These are phyloP conservation scores for Amoebophrya sp. DNA, from an alignment of 169 alveolate species.

Conservation along the genomic window DNA sequence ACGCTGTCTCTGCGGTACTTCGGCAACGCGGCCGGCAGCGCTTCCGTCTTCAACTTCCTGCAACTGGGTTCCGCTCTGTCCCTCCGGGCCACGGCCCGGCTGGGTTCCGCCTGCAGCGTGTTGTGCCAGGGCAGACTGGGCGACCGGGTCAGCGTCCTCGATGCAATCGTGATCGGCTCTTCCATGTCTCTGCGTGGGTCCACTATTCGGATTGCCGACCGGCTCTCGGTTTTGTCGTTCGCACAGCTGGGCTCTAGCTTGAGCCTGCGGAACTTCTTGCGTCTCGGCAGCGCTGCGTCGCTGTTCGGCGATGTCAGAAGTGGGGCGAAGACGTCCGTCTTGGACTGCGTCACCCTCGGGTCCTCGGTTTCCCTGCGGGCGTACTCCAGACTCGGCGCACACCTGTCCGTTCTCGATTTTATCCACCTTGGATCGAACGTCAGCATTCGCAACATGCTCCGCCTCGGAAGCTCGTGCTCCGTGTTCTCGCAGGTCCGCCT, in stretches of 20 bases:
- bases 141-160: not conserved
- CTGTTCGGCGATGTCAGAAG: no score
- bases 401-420: no score
- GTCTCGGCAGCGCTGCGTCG: conserved; percentile 14
- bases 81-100: not conserved
- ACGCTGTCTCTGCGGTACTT: no score
- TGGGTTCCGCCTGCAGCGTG: not conserved
- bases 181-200: conserved; percentile 16
- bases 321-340: no score
- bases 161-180: conserved; percentile 18
- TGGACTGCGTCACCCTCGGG: no score
- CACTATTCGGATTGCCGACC: not conserved
- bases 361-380: no score
- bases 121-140: not conserved
- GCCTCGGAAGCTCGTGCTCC: no score
- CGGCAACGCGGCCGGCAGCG: not conserved
- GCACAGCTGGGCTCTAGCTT: not conserved
- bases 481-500: conserved; percentile 3
- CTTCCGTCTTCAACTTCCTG: not conserved
- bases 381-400: no score
- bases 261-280: not conserved
- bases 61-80: conserved; percentile 23
- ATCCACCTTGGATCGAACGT: no score
- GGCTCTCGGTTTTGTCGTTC: not conserved
- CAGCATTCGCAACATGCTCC: no score